A percentile compares a stretch with the other conserved stretches of the same genome.
Conservation (phyloP, 148 eudicot genomes). For the Nyssa sinensis region DNA sequence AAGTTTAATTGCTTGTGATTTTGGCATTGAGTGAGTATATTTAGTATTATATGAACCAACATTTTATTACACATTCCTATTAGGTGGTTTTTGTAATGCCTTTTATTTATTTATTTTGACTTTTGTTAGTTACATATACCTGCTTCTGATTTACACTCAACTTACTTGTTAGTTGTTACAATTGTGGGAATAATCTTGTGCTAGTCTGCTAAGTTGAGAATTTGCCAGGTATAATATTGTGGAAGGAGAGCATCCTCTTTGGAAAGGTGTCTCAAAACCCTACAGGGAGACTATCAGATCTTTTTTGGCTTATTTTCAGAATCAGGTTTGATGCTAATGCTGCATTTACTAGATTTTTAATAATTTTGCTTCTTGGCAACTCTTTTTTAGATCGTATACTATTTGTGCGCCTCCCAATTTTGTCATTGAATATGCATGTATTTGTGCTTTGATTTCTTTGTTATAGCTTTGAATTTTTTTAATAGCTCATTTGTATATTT, state of each 20-base stretch:
- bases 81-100: too few relatives aligned
- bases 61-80: not conserved
- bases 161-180: not conserved
- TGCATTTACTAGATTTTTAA: slow-evolving; percentile 1
- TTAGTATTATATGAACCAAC: too few relatives aligned
- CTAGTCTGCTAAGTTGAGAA: slow-evolving; percentile 30
- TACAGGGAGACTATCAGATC: slow-evolving; percentile 90
- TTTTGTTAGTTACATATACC: not conserved
- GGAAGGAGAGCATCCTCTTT: slow-evolving; percentile 82
- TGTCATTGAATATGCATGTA: not conserved
- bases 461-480: too few relatives aligned
- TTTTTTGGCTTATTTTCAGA: slow-evolving; percentile 85
- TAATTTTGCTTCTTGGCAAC: not conserved
- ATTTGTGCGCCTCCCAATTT: not conserved
- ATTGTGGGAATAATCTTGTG: not conserved
- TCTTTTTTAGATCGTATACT: not conserved
- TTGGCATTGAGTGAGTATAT: too few relatives aligned
- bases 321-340: slow-evolving; percentile 55
- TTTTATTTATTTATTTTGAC: not conserved
- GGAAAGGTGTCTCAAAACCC: slow-evolving; percentile 91
- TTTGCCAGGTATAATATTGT: slow-evolving; percentile 81
- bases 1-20: too few relatives aligned
- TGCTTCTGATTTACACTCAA: not conserved
- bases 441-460: too few relatives aligned
- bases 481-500: too few relatives aligned